Conservation (phyloP, 75 land plant species). For the Azolla pinnata region DNA sequence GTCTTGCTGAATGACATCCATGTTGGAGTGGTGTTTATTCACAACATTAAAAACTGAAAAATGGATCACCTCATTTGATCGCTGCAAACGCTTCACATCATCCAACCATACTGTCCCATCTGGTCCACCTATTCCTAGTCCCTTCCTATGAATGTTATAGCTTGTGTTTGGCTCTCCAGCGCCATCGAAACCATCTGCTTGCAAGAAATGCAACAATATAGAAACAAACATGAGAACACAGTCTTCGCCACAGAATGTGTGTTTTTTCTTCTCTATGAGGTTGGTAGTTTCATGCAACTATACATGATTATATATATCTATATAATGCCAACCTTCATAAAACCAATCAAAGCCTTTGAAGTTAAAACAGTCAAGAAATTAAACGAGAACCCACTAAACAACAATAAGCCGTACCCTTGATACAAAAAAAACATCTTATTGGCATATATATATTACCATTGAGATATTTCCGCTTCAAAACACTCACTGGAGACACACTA, state of each 20-base stretch:
- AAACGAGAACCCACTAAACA: neutral
- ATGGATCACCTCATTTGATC: conserved; percentile 68
- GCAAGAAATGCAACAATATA: conserved; percentile 1
- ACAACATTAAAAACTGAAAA: neutral
- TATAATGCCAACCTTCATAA: too few species aligned
- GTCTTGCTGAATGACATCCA: neutral
- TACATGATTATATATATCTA: too few species aligned
- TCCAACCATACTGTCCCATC: conserved; percentile 86
- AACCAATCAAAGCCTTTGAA: neutral
- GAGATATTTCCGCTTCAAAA: conserved; percentile 56
- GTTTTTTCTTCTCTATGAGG: neutral
- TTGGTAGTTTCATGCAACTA: too few species aligned
- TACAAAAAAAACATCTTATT: neutral
- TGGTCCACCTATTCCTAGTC: conserved; percentile 70
- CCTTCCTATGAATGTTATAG: conserved; percentile 56
- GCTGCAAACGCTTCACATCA: conserved; percentile 89
- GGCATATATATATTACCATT: conserved; percentile 3
- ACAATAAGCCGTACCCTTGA: neutral
- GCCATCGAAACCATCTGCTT: conserved; percentile 15
- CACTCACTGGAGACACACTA: conserved; percentile 13
- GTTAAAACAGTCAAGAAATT: neutral
- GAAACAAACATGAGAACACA: neutral
- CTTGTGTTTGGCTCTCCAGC: conserved; percentile 17
- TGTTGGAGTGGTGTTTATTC: too few species aligned
- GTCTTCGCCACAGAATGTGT: neutral